Percentiles rank a stretch among this genome's conserved stretches.
Conservation (phyloP, 2,329 filamentous ascomycete genomes). For the Beauveria scarabaeidicola region DNA sequence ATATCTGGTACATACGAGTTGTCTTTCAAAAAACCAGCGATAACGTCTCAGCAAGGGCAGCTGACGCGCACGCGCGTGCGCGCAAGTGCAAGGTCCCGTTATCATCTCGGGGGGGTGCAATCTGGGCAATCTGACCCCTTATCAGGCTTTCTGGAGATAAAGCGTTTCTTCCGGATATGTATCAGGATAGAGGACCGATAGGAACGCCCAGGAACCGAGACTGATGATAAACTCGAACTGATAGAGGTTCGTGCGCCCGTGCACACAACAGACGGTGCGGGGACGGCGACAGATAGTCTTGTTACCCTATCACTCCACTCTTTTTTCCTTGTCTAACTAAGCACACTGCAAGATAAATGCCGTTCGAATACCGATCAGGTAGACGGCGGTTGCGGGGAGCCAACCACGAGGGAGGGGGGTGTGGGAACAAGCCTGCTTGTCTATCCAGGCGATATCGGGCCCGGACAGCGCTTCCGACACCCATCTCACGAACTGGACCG, state of each 20-base stretch:
- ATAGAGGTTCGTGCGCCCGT: not conserved
- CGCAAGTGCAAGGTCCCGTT: not conserved
- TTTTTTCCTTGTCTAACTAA: not conserved
- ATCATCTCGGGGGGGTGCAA: not conserved
- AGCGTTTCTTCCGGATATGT: not conserved
- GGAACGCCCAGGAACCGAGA: not conserved
- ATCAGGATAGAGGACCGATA: conserved; percentile 1
- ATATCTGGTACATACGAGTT: not conserved
- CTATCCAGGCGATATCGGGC: conserved; percentile 8
- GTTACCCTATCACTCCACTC: conserved; percentile 5
- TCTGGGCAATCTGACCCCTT: not conserved
- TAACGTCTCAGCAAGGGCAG: not conserved
- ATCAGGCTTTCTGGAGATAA: not conserved
- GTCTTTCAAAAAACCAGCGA: not conserved
- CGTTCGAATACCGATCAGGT: conserved; percentile 3
- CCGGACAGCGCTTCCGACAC: conserved; percentile 7
- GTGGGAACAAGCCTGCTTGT: not conserved
- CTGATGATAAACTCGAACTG: not conserved
- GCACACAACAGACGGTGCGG: not conserved
- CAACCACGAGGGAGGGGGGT: conserved; percentile 1
- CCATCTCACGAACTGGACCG: not conserved
- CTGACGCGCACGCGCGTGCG: not conserved
- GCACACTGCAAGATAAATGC: conserved; percentile 2
- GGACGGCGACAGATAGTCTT: conserved; percentile 37
- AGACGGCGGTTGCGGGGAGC: not conserved